Evolutionary conservation across 1,284 basidiomycete species (phyloP).

Genomic region (Heterobasidion occidentale): DNA sequence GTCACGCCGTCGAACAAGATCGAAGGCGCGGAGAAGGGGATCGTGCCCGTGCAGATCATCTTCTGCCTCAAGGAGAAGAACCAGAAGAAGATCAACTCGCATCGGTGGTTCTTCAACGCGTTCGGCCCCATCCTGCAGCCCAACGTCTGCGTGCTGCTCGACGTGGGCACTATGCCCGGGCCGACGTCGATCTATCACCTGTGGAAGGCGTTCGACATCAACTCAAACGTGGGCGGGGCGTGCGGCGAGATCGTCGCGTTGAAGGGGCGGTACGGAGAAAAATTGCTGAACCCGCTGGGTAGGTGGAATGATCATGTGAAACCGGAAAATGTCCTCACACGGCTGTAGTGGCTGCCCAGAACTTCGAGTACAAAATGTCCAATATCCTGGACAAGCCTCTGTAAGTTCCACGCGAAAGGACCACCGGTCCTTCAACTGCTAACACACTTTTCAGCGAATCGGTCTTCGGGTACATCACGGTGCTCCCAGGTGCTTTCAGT

Average conservation of each 20-base stretch:
- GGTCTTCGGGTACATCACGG: slow-evolving; percentile 89
- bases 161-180: slow-evolving; percentile 88
- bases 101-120: slow-evolving; percentile 95
- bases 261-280: slow-evolving; percentile 83
- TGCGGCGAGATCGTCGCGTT: slow-evolving; percentile 93
- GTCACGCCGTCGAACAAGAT: slow-evolving; percentile 4
- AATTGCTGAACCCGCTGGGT: slow-evolving; percentile 70
- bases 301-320: background rate
- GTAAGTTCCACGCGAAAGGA: background rate
- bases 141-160: slow-evolving; percentile 84
- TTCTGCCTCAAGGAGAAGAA: slow-evolving; percentile 95
- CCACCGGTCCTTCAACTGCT: background rate
- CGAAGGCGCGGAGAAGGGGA: slow-evolving; percentile 76
- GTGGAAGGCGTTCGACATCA: slow-evolving; percentile 94
- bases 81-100: slow-evolving; percentile 94
- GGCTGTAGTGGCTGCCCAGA: slow-evolving; percentile 80
- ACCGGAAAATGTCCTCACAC: background rate
- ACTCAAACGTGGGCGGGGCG: slow-evolving; percentile 89
- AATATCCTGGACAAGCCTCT: slow-evolving; percentile 89
- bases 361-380: slow-evolving; percentile 92
- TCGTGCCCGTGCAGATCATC: slow-evolving; percentile 88
- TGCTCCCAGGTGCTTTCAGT: slow-evolving; percentile 90
- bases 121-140: slow-evolving; percentile 75
- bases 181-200: slow-evolving; percentile 85
- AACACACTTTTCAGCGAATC: slow-evolving; percentile 53